phyloP scores from a whole-genome alignment of 148 eudicot species.

The Dianthus caryophyllus region DNA sequence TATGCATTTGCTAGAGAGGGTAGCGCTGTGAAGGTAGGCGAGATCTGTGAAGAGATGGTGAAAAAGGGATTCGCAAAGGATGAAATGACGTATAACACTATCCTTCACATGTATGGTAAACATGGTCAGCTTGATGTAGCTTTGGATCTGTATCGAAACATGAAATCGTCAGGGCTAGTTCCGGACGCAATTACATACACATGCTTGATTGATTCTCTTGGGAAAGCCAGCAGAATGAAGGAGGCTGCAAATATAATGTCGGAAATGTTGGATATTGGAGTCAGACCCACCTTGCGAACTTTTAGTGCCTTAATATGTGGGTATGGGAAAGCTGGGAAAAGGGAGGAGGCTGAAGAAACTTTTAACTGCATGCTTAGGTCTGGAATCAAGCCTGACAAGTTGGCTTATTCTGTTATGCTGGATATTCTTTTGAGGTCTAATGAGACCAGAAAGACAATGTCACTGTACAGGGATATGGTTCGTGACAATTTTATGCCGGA shows the following conservation, averaged over 20 bases:
- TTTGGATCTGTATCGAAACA: conserved; percentile 58
- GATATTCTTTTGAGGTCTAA: conserved; percentile 67
- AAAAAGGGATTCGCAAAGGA: conserved; percentile 75
- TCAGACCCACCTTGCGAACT: conserved; percentile 77
- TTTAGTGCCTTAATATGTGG: conserved; percentile 97
- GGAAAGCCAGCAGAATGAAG: conserved; percentile 68
- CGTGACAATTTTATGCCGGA: conserved; percentile 63
- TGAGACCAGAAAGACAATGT: conserved; percentile 48
- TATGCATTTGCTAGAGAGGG: conserved; percentile 94
- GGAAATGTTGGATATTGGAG: conserved; percentile 74
- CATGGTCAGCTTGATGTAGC: conserved; percentile 68
- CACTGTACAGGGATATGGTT: conserved; percentile 67
- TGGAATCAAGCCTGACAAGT: conserved; percentile 77
- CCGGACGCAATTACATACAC: conserved; percentile 97
- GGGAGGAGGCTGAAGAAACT: conserved; percentile 66
- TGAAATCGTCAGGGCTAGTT: conserved; percentile 61
- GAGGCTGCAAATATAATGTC: conserved; percentile 92
- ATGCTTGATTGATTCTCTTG: conserved; percentile 78
- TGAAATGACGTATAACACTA: conserved; percentile 96
- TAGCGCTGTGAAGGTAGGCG: conserved; percentile 58
- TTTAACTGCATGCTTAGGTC: conserved; percentile 75
- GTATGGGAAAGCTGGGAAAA: conserved; percentile 78
- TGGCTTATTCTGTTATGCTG: conserved; percentile 87
- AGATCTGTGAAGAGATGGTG: conserved; percentile 69
- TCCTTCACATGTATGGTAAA: conserved; percentile 90